These are phyloP conservation scores for Hypholoma sublateritium DNA, from an alignment of 768 basidiomycete genomes.

Conservation along the genomic window DNA sequence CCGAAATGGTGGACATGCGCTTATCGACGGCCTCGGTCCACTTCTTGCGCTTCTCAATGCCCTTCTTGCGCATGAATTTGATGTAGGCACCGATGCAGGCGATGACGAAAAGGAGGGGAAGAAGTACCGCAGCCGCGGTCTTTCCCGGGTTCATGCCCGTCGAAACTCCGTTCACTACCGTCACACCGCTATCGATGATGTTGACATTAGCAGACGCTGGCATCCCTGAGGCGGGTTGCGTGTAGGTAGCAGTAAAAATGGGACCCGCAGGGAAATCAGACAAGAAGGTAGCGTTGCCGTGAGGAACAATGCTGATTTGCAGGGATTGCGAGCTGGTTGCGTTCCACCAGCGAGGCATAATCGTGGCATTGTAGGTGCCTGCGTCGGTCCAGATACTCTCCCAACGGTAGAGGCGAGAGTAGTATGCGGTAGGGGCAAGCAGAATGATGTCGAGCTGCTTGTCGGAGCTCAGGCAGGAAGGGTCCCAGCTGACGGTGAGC, in stretches of 20 bases:
- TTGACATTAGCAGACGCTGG: conserved; percentile 43
- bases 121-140: conserved; percentile 65
- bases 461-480: conserved; percentile 46
- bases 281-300: conserved; percentile 50
- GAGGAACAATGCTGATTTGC: conserved; percentile 58
- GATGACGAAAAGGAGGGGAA: conserved; percentile 57
- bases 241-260: conserved; percentile 65
- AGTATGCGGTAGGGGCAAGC: conserved; percentile 44
- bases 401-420: conserved; percentile 58
- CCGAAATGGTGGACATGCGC: conserved; percentile 80
- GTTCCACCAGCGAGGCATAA: conserved; percentile 76
- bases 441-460: conserved; percentile 67
- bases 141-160: conserved; percentile 46
- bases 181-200: conserved; percentile 30
- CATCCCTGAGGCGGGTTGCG: conserved; percentile 31
- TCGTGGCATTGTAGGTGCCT: conserved; percentile 47
- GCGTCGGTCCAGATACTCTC: conserved; percentile 43
- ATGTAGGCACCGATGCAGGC: conserved; percentile 48
- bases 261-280: conserved; percentile 63
- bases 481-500: conserved; percentile 65
- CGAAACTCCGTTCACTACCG: conserved; percentile 38
- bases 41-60: conserved; percentile 50
- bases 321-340: conserved; percentile 45
- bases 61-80: conserved; percentile 48
- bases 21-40: conserved; percentile 73